phyloP scores from a whole-genome alignment of 768 basidiomycete species.

The Tremella fuciformis region DNA sequence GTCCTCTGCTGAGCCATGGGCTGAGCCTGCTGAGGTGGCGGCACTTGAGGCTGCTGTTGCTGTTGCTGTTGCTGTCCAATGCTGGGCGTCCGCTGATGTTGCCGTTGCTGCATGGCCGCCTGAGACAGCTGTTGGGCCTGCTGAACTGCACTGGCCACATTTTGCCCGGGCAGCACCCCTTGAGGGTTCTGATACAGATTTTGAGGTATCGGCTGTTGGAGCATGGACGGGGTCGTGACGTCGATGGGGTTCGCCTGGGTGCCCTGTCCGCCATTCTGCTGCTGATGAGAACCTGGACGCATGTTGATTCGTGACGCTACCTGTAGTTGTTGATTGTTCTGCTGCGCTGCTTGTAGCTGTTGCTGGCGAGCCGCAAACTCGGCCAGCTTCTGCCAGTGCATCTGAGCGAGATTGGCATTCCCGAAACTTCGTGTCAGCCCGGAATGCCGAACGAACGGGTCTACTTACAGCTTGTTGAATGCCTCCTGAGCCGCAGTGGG shows the following conservation, averaged over 20 bases:
- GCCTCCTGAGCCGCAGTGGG: constrained; percentile 8
- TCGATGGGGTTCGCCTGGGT: constrained; percentile 39
- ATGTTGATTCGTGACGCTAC: no score
- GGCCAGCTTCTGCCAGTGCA: constrained; percentile 15
- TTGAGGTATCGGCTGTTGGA: constrained; percentile 7
- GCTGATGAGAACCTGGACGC: neutral
- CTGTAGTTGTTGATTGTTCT: constrained; percentile 11
- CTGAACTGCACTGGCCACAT: constrained; percentile 1
- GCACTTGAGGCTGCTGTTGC: constrained; percentile 6
- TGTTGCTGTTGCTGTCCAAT: constrained; percentile 17
- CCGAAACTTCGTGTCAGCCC: neutral
- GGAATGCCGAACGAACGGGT: neutral
- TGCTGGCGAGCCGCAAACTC: constrained; percentile 19
- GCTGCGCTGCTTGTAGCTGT: constrained; percentile 5
- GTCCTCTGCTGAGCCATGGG: neutral
- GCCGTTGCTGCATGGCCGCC: constrained; percentile 13
- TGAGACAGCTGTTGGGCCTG: constrained; percentile 5
- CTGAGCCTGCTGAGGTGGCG: constrained; percentile 12
- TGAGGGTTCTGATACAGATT: constrained; percentile 4
- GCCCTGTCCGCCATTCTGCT: constrained; percentile 13
- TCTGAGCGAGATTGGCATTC: neutral
- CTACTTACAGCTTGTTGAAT: constrained; percentile 14
- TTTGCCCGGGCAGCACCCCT: constrained; percentile 11
- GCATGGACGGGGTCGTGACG: constrained; percentile 27
- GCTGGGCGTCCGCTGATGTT: constrained; percentile 15